Conservation (phyloP, 768 basidiomycete species). For the Collybia sp. region DNA sequence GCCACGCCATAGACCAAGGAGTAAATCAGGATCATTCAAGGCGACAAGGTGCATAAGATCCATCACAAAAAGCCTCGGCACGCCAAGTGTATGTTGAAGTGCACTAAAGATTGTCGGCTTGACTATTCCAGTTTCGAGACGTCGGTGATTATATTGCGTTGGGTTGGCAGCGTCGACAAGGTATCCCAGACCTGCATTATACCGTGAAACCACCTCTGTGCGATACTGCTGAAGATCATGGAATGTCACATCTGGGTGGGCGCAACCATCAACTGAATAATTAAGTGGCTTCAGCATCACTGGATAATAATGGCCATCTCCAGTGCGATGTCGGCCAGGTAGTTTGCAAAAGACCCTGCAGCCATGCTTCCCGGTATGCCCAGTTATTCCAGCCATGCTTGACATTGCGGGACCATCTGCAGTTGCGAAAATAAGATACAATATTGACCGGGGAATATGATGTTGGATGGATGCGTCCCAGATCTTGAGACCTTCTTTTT, state of each 20-base stretch:
- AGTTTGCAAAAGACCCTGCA: constrained; percentile 17
- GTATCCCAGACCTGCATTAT: constrained; percentile 6
- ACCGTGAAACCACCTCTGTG: constrained; percentile 6
- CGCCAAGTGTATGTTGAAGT: constrained; percentile 18
- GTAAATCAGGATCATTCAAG: constrained; percentile 31
- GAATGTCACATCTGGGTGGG: constrained; percentile 18
- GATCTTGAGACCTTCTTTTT: constrained; percentile 17
- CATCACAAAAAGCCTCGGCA: constrained; percentile 28
- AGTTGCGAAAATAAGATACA: constrained; percentile 12
- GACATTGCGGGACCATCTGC: constrained; percentile 20
- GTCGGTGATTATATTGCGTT: constrained; percentile 3
- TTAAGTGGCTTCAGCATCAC: constrained; percentile 11
- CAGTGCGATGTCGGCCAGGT: constrained; percentile 11
- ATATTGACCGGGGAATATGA: constrained; percentile 4
- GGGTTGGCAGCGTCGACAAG: constrained; percentile 3
- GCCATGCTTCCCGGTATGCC: constrained; percentile 15
- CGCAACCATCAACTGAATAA: constrained; percentile 16
- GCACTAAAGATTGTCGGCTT: constrained; percentile 32
- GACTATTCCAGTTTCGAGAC: constrained; percentile 27
- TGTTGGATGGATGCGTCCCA: constrained; percentile 15
- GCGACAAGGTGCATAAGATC: constrained; percentile 37
- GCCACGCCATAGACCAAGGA: constrained; percentile 29
- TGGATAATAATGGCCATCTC: constrained; percentile 16
- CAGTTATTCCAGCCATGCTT: constrained; percentile 17
- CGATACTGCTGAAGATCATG: constrained; percentile 6